These are phyloP conservation scores for Colletotrichum theobromicola DNA, from an alignment of 2,329 filamentous ascomycete species.

Conservation along the genomic window DNA sequence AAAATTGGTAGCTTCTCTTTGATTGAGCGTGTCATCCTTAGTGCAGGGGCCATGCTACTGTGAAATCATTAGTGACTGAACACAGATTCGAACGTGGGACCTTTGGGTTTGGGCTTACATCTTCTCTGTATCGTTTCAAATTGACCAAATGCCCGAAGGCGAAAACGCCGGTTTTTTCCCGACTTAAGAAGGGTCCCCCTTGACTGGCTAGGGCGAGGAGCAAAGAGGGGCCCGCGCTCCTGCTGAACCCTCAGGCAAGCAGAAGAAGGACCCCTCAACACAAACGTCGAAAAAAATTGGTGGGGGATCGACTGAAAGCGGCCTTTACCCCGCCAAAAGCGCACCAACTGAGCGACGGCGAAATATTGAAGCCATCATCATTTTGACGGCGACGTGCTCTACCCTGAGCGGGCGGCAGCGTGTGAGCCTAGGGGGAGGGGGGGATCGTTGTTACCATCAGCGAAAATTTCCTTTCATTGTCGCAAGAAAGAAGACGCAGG, in stretches of 20 bases:
- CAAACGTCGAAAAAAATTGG: not conserved
- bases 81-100: not conserved
- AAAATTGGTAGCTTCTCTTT: slow-evolving; percentile 69
- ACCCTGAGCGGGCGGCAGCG: not conserved
- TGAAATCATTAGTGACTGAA: not conserved
- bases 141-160: slow-evolving; percentile 34
- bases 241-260: not conserved
- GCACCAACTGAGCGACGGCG: not conserved
- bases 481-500: not conserved
- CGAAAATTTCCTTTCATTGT: not conserved
- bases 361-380: not conserved
- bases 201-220: not conserved
- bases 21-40: slow-evolving; percentile 94
- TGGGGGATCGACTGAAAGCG: not conserved
- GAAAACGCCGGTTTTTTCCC: not conserved
- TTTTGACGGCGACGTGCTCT: not conserved
- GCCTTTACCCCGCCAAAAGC: not conserved
- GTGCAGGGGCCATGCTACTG: slow-evolving; percentile 80
- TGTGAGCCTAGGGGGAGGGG: not conserved
- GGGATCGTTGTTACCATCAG: not conserved
- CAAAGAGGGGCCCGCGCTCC: not conserved
- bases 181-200: not conserved
- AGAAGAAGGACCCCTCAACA: not conserved
- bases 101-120: not conserved
- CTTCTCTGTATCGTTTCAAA: slow-evolving; percentile 30